Conservation (phyloP, 139 green algal species). For the Raphidocelis subcapitata region DNA sequence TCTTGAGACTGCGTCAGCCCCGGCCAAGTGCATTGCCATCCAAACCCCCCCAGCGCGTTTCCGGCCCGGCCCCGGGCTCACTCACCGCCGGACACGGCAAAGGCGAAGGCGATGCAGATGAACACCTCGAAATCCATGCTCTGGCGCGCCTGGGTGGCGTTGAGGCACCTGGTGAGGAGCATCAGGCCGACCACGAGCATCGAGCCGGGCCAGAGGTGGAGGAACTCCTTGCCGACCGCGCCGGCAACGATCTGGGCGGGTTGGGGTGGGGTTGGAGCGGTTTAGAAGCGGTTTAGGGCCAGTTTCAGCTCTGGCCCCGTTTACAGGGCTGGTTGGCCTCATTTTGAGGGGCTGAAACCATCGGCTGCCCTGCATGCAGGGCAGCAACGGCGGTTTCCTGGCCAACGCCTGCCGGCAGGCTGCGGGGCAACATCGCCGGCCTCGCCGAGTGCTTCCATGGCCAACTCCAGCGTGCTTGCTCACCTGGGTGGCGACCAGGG, state of each 20-base stretch:
- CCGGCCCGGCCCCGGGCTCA: no score
- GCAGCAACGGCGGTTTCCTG: no score
- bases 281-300: conserved; percentile 19
- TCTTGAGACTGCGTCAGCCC: no score
- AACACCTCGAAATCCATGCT: conserved; percentile 53
- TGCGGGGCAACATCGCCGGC: no score
- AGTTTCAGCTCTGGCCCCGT: no score
- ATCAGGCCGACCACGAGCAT: conserved; percentile 57
- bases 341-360: no score
- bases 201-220: conserved; percentile 49
- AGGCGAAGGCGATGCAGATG: conserved; percentile 50
- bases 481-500: conserved; percentile 54
- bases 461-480: conserved; percentile 17
- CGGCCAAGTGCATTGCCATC: no score
- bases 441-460: background rate
- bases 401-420: no score
- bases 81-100: no score
- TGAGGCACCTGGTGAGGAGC: conserved; percentile 67
- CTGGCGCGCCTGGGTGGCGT: conserved; percentile 43
- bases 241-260: conserved; percentile 24
- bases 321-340: no score
- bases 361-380: no score
- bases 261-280: background rate
- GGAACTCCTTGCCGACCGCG: conserved; percentile 30
- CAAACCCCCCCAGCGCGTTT: no score